These are phyloP conservation scores for Chaetothyriales sp. DNA, from an alignment of 2,329 filamentous ascomycete species.

Conservation along the genomic window DNA sequence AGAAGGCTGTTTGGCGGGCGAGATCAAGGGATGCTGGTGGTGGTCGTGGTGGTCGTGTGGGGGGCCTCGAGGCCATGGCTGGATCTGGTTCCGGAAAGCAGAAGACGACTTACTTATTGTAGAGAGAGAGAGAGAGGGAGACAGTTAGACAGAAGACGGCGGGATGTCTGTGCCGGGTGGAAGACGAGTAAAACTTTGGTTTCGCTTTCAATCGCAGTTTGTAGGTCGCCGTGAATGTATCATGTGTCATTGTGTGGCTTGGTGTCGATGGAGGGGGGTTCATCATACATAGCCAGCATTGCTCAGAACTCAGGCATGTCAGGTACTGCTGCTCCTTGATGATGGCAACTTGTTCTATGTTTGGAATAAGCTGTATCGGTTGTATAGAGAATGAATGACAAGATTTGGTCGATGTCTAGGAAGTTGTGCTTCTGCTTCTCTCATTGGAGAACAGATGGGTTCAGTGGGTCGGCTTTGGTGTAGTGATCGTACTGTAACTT, in stretches of 20 bases:
- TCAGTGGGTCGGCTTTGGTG: too few relatives aligned
- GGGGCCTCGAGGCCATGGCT: not conserved
- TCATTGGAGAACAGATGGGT: too few relatives aligned
- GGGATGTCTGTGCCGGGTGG: not conserved
- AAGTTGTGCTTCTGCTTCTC: too few relatives aligned
- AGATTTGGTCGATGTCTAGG: too few relatives aligned
- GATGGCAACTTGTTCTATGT: not conserved
- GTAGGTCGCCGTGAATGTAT: not conserved
- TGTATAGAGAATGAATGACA: too few relatives aligned
- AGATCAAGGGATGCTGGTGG: not conserved
- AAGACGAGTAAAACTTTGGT: not conserved
- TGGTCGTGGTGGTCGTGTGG: not conserved
- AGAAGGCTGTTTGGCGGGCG: not conserved
- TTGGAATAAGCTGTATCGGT: too few relatives aligned
- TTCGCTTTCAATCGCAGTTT: not conserved
- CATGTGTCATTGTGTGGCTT: not conserved
- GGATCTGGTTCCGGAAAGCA: not conserved
- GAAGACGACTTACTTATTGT: not conserved
- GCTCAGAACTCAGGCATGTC: not conserved
- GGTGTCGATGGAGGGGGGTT: not conserved
- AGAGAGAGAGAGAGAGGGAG: too few relatives aligned
- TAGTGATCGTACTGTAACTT: too few relatives aligned
- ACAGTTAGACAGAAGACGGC: not conserved
- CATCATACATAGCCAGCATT: not conserved
- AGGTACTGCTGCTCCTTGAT: not conserved